Conservation (phyloP, 495 filamentous ascomycete genomes). For the Penicillium desertorum region DNA sequence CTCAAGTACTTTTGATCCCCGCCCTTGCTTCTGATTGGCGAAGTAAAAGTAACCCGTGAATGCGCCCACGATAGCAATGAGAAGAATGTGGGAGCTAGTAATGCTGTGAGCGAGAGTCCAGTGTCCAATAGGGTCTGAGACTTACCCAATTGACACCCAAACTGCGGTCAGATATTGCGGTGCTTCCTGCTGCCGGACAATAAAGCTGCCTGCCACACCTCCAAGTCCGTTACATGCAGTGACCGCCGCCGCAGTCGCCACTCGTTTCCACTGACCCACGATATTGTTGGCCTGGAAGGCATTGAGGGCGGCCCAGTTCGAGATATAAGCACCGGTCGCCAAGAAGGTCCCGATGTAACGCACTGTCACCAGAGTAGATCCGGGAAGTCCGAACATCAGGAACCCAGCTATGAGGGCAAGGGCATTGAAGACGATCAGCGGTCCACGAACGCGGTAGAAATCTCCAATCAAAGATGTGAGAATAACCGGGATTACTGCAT, state of each 20-base stretch:
- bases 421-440: constrained; percentile 72
- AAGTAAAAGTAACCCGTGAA: constrained; percentile 64
- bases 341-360: constrained; percentile 74
- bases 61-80: constrained; percentile 58
- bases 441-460: constrained; percentile 61
- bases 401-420: constrained; percentile 70
- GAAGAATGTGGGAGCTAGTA: constrained; percentile 59
- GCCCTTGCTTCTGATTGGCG: constrained; percentile 54
- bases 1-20: constrained; percentile 53
- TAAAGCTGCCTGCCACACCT: constrained; percentile 74
- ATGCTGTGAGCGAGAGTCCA: constrained; percentile 25
- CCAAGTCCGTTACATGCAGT: constrained; percentile 73
- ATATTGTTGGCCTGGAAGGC: constrained; percentile 74
- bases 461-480: constrained; percentile 69
- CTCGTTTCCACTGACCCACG: constrained; percentile 73
- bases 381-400: constrained; percentile 66
- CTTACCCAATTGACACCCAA: constrained; percentile 14
- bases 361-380: constrained; percentile 59
- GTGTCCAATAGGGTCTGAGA: not conserved
- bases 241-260: constrained; percentile 65
- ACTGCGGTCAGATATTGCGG: constrained; percentile 35
- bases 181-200: constrained; percentile 66
- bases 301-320: constrained; percentile 77
- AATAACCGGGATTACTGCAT: constrained; percentile 67
- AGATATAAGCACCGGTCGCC: constrained; percentile 74